Conservation (phyloP, 192 early-diverging fungal genomes). For the Phlyctochytrium arcticum region DNA sequence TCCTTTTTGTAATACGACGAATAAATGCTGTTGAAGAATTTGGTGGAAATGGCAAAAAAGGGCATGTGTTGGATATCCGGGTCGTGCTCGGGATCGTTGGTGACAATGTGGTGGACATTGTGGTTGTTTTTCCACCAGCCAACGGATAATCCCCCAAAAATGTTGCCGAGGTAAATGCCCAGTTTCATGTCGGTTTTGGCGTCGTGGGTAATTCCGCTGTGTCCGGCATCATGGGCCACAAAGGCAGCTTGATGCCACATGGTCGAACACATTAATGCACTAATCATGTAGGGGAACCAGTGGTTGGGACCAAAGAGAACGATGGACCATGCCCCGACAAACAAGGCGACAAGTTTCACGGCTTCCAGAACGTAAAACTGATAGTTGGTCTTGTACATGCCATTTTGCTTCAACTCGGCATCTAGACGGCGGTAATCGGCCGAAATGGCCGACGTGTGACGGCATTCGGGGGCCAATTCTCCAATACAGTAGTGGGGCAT, state of each 20-base stretch:
- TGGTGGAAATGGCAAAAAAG: slow-evolving; percentile 83
- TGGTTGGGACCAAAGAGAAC: slow-evolving; percentile 20
- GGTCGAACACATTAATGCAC: slow-evolving; percentile 28
- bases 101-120: slow-evolving; percentile 95
- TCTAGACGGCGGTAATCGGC: slow-evolving; percentile 65
- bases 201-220: slow-evolving; percentile 82
- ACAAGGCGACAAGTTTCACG: slow-evolving; percentile 35
- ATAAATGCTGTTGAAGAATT: slow-evolving; percentile 76
- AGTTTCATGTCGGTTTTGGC: slow-evolving; percentile 70
- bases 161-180: slow-evolving; percentile 76
- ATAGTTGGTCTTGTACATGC: slow-evolving; percentile 64
- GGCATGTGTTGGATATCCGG: slow-evolving; percentile 98
- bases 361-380: slow-evolving; percentile 49
- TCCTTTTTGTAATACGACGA: slow-evolving; percentile 83
- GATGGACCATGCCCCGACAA: slow-evolving; percentile 29
- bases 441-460: slow-evolving; percentile 14
- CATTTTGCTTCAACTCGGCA: slow-evolving; percentile 50
- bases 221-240: slow-evolving; percentile 95
- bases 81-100: slow-evolving; percentile 92
- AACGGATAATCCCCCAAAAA: slow-evolving; percentile 81
- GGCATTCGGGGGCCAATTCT: slow-evolving; percentile 42
- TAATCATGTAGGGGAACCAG: slow-evolving; percentile 23
- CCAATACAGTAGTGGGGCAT: slow-evolving; percentile 80
- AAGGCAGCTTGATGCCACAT: slow-evolving; percentile 88
- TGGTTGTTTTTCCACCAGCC: slow-evolving; percentile 99